Percentiles rank a stretch among this genome's conserved stretches.
Conservation (phyloP, 2,329 filamentous ascomycete genomes). For the Venturia nashicola region DNA sequence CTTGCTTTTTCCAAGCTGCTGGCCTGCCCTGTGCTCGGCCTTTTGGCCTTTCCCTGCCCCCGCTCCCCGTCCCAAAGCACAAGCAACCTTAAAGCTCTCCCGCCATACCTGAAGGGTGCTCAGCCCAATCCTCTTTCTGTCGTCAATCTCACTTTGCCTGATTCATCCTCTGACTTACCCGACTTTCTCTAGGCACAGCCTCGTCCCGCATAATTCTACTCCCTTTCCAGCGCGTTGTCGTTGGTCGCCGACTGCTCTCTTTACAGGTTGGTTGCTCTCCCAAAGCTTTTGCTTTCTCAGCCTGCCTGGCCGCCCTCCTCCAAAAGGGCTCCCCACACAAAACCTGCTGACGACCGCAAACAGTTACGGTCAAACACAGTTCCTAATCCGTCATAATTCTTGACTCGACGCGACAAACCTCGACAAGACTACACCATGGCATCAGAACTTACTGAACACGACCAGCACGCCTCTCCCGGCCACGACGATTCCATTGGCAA, state of each 20-base stretch:
- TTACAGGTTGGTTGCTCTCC: conserved; percentile 3
- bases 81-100: conserved; percentile 2
- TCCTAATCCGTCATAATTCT: conserved; percentile 24
- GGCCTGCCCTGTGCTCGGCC: background rate
- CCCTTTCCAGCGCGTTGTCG: background rate
- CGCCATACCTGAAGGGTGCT: conserved; percentile 7
- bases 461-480: conserved; percentile 37
- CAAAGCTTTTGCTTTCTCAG: background rate
- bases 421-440: conserved; percentile 23
- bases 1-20: conserved; percentile 1
- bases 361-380: conserved; percentile 25
- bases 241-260: conserved; percentile 1
- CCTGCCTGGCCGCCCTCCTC: background rate
- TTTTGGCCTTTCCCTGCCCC: conserved; percentile 3
- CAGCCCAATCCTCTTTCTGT: conserved; percentile 8
- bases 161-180: conserved; percentile 1
- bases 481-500: conserved; percentile 39
- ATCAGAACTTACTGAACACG: conserved; percentile 38
- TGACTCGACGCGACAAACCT: conserved; percentile 10
- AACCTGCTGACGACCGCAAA: conserved; percentile 21
- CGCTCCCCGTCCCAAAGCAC: conserved; percentile 2
- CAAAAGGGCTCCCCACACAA: conserved; percentile 23
- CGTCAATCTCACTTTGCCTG: conserved; percentile 1
- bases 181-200: conserved; percentile 2
- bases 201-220: conserved; percentile 3